Percentiles rank a stretch among this genome's conserved stretches.
Conservation (phyloP, 805 yeast species). For the Tetrapisispora nanseiensis region DNA sequence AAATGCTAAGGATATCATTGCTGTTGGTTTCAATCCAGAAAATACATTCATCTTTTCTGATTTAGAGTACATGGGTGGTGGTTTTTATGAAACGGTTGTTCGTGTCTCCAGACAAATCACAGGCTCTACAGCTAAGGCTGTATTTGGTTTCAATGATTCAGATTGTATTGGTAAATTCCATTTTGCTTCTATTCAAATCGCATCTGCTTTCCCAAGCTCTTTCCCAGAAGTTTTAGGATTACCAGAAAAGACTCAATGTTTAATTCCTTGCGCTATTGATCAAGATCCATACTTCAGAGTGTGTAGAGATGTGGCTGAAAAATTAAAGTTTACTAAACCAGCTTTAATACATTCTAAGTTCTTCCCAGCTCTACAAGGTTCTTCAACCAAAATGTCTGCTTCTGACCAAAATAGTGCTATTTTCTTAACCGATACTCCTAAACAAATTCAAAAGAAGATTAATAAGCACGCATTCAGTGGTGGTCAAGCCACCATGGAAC, state of each 20-base stretch:
- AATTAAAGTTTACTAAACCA: slow-evolving; percentile 83
- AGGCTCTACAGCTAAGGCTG: slow-evolving; percentile 93
- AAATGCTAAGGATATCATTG: slow-evolving; percentile 86
- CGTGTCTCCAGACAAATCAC: slow-evolving; percentile 90
- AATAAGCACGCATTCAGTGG: slow-evolving; percentile 96
- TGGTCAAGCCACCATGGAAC: slow-evolving; percentile 79
- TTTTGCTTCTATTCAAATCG: slow-evolving; percentile 92
- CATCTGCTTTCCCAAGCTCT: slow-evolving; percentile 91
- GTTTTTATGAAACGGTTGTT: slow-evolving; percentile 89
- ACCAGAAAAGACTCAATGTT: slow-evolving; percentile 84
- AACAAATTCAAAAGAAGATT: slow-evolving; percentile 85
- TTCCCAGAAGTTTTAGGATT: slow-evolving; percentile 87
- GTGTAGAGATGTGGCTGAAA: slow-evolving; percentile 94
- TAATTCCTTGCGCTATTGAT: slow-evolving; percentile 98
- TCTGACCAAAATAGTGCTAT: slow-evolving; percentile 84
- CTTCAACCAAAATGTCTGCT: slow-evolving; percentile 94
- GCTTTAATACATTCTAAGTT: slow-evolving; percentile 87
- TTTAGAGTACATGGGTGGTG: slow-evolving; percentile 84
- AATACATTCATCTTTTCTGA: slow-evolving; percentile 95
- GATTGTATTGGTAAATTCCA: slow-evolving; percentile 92
- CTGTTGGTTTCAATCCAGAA: slow-evolving; percentile 89
- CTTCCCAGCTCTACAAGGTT: slow-evolving; percentile 97
- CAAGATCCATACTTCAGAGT: slow-evolving; percentile 98
- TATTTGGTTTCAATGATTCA: slow-evolving; percentile 89
- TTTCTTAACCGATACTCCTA: slow-evolving; percentile 89